Evolutionary conservation across 805 yeast species (phyloP), one percentile per base, ranked within the genome.

Genomic region (Debaryomyces prosopidis): DNA sequence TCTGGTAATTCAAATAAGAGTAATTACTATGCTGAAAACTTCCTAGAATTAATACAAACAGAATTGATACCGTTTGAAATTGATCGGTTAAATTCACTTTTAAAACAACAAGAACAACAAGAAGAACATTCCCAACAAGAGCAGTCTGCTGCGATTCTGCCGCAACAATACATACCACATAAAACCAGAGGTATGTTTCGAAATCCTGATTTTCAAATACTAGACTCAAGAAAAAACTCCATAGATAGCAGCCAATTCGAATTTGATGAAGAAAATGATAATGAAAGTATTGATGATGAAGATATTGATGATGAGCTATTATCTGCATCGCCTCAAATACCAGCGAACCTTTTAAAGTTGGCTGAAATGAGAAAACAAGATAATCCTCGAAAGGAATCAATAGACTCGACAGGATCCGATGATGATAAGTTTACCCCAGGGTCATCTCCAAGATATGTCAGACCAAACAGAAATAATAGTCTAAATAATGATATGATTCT

Each of bases 21-120:
- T 38, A 89, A 84, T 55, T 90, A 89, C 60, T 80, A 78, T 52
- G 88, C 89, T 16, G 97, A 91, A 59, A 84, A 84, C 3, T 89
- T 87, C 54, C 66, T 92, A 38, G 98, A 92, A 58, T 63, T 90
- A 47, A 71, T 89, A 3, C 80, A 82, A 42, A 60, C 84, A 4
- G 81, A 77, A 46, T 63, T 81, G 47, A 58, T 75, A 0, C 73
- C 83, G 2, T 57, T 57, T 47, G 75, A 74, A 49, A 51, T 61
- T 3, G 72, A 67, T 39, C 67, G 63, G 45, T 45, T 63, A 39
- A 55, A 55, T 39, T 53, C 55, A 17, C 58, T 55, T 34, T 19
- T 49, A n/a, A 55, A 52, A 43, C 34, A 53, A 7, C 52, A 50
- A 43, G 51, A 53, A 39, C 45, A 50, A 30, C 48, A 39, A 36